Evolutionary conservation across 2,329 filamentous ascomycete species (phyloP), one percentile per base, ranked within the genome.

Genomic region (Akanthomyces lecanii): DNA sequence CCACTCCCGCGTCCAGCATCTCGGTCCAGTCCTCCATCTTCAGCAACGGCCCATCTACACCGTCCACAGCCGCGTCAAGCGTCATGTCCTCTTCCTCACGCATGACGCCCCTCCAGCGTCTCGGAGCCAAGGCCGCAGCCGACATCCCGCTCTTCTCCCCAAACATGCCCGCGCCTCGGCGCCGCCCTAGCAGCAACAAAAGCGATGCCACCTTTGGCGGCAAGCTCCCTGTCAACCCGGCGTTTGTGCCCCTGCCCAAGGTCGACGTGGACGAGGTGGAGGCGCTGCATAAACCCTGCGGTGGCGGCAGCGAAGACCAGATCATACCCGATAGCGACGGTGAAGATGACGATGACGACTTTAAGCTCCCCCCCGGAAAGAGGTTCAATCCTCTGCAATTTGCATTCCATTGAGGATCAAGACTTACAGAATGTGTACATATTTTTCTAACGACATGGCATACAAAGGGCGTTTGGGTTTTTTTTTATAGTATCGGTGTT

Each of bases 301-400:
- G 38, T 55, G 84, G 38, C 56, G 84, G 84, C 16, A 86, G 84
- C 67, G 84, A 87, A 69, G 84, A 87, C 63, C 77, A 83, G 61
- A 79, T 86, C 65, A 72, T 82, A 16, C 79, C 80, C 30, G 82
- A 82, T 69, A 84, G 82, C 65, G 81, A 82, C 64, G 79, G 68
- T 21, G 81, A 82, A 61, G 65, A 66, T 7, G 70, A 72, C 11
- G 77, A 79, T 40, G 66, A 70, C 2, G 72, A 73, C 3, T 66
- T 66, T 8, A 65, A 65, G 8, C 67, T 68, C 1, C 66, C 72
- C 3, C 38, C 52, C 7, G 47, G 33, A 7, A 74, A 66, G 55
- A 77, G 75, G 47, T 69, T 84, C 28, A 73, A 85, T 64, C 71
- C 85, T 55, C 80, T 82, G 7, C 77, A 74, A 36, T 85, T 83